Evolutionary conservation across 225 moss, liverwort and hornwort species (phyloP), one percentile per base, ranked within the genome.

Genomic region (Thuidium tamariscinum): DNA sequence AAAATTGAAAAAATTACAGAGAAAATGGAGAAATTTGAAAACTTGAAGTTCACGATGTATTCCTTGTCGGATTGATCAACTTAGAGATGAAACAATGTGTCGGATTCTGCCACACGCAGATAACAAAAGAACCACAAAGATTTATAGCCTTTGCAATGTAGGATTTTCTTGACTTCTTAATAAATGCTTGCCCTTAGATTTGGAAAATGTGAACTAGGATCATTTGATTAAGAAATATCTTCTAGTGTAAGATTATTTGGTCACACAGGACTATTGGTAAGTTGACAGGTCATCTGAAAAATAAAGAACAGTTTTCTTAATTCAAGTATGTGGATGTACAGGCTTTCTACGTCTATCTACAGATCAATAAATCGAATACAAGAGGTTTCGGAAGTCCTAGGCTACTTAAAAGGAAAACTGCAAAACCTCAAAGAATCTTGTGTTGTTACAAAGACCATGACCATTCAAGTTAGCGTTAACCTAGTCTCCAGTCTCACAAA

Each of bases 381-480:
- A 82, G 22, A 64, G 65, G 65, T 76, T 68, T 56, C 61, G 46
- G 26, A 67, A 70, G 37, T 70, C 49, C 57, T 87, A 41, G 66
- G 56, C 61, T 74, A 76, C 51, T 66, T 37, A 82, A 68, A 68
- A 56, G 30, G 61, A 83, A 49, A 48, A 48, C 71, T 59, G 44
- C 66, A 86, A 84, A 81, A 64, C 71, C 86, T 65, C 55, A 74
- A 79, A 83, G 63, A 91, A 86, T 71, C 72, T 34, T 64, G 39
- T 75, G 70, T 64, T 84, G 84, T 76, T 91, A 88, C 88, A 89
- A 88, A 77, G 84, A 52, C 37, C 37, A 74, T 19, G 79, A 52
- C 44, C 60, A 74, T 48, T 56, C 25, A 74, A 41, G 39, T 77
- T 74, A 77, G 20, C 67, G 80, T 36, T 11, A 75, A 60, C 64